Base-by-base conservation (phyloP, 306 rosid species). In the Herpetospermum pedunculosum region DNA sequence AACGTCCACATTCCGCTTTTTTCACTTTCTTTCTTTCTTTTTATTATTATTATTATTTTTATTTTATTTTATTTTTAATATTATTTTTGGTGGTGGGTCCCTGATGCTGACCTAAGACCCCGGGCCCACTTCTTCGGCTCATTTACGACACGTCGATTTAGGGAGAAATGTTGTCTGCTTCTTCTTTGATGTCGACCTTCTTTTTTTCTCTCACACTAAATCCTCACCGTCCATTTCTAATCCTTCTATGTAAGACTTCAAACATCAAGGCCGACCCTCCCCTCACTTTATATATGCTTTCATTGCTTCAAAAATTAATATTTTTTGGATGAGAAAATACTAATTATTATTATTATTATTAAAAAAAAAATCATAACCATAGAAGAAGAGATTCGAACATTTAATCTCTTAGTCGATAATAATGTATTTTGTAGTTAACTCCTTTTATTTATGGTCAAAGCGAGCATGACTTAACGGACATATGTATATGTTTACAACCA, bases 1-100 rank as follows among this genome's bases (percentile, higher is more conserved):
- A 40, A 40, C 72, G 50, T 65, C 72, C 72, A 65, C 72, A 21
- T 40, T 37, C 72, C 72, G 5, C 72, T 65, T 65, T 64, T 65
- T 64, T 63, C 46, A 62, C 46, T 62, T 34, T 64, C 30, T n/a
- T 37, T 34, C 46, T 19, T 11, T 37, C 23, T 37, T n/a, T 37
- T 63, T 19, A 55, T 55, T 55, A 55, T 60, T 8, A 3, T 32
- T 13, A 0, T 59, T 52, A 4, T 28, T n/a, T 38, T 64, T 19
- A 25, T 23, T 9, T 58, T 32, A 6, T 15, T 28, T 57, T 29
- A 8, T 41, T 41, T 41, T 41, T 41, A 41, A 41, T 2, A 2
- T 41, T 9, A 41, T 41, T 10, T 41, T 41, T 41, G 0, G n/a
- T 41, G 46, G 48, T 43, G 49, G 49, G 49, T 44, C 49, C 30